Evolutionary conservation across 495 filamentous ascomycete species (phyloP).

Genomic region (Aspergillus bridgeri): DNA sequence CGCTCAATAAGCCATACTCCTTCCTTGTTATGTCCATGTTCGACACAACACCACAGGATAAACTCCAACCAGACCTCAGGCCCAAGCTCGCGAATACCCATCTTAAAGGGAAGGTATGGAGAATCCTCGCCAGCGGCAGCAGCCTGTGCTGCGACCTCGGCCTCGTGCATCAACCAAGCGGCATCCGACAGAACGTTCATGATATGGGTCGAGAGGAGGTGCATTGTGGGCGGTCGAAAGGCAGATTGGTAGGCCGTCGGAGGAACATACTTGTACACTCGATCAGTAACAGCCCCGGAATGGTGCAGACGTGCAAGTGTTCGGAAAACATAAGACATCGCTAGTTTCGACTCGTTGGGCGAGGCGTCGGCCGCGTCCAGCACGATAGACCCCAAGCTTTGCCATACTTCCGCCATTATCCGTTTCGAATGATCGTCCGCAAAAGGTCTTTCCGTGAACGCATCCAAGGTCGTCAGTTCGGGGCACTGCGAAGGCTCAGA

Average conservation of each 20-base stretch:
- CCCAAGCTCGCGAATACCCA: conserved; percentile 50
- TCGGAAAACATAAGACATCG: conserved; percentile 56
- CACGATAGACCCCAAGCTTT: conserved; percentile 53
- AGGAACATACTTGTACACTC: conserved; percentile 50
- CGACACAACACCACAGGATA: conserved; percentile 64
- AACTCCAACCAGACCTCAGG: conserved; percentile 65
- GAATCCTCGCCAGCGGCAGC: conserved; percentile 47
- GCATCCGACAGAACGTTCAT: conserved; percentile 61
- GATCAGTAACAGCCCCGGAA: conserved; percentile 51
- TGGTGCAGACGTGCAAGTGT: conserved; percentile 61
- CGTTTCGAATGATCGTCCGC: conserved; percentile 19
- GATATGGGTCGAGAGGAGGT: conserved; percentile 55
- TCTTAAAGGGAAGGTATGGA: conserved; percentile 48
- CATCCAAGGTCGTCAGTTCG: conserved; percentile 17
- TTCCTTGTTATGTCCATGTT: conserved; percentile 55
- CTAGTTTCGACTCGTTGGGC: conserved; percentile 36
- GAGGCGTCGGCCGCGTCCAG: conserved; percentile 46
- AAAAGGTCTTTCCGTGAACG: conserved; percentile 24
- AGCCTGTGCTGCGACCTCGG: conserved; percentile 40
- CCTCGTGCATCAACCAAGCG: conserved; percentile 54
- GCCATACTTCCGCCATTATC: conserved; percentile 34
- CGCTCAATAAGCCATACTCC: conserved; percentile 48
- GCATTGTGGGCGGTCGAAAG: conserved; percentile 55
- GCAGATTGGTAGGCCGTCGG: conserved; percentile 31
- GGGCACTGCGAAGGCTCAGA: conserved; percentile 2